A percentile compares a stretch with the other conserved stretches of the same genome.
phyloP scores from a whole-genome alignment of 2,329 filamentous ascomycete genomes.

The Neonectria neomacrospora region DNA sequence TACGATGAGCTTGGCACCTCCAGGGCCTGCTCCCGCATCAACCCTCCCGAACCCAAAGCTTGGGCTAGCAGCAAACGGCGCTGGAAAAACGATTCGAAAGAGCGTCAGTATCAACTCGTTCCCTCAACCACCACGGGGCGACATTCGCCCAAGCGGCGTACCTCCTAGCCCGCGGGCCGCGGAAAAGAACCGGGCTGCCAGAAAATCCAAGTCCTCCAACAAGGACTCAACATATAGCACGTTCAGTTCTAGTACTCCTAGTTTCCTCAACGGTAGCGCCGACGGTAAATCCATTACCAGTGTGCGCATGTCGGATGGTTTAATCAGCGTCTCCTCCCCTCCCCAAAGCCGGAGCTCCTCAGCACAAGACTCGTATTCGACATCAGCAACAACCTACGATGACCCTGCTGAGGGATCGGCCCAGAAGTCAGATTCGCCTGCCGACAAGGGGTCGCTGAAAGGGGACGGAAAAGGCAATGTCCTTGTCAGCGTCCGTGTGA shows the following conservation, averaged over 20 bases:
- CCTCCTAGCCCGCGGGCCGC: slow-evolving; percentile 70
- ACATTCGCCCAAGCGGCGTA: slow-evolving; percentile 67
- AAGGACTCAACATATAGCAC: slow-evolving; percentile 64
- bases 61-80: slow-evolving; percentile 64
- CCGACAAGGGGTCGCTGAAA: slow-evolving; percentile 64
- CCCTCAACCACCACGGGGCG: slow-evolving; percentile 84
- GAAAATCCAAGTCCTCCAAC: slow-evolving; percentile 64
- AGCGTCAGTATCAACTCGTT: slow-evolving; percentile 95
- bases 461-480: slow-evolving; percentile 91
- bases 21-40: slow-evolving; percentile 64
- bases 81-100: slow-evolving; percentile 80
- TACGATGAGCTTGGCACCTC: slow-evolving; percentile 61
- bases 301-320: slow-evolving; percentile 76
- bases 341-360: slow-evolving; percentile 92
- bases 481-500: slow-evolving; percentile 91
- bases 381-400: slow-evolving; percentile 88
- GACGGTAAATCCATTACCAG: slow-evolving; percentile 79
- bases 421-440: slow-evolving; percentile 45
- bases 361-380: slow-evolving; percentile 91
- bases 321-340: slow-evolving; percentile 82
- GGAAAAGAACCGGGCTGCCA: slow-evolving; percentile 58
- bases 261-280: slow-evolving; percentile 80
- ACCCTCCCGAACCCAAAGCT: slow-evolving; percentile 67
- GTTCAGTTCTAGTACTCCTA: slow-evolving; percentile 68
- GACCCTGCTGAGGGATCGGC: slow-evolving; percentile 71